Conservation (phyloP, 768 basidiomycete species). For the Sarcodon sp. region DNA sequence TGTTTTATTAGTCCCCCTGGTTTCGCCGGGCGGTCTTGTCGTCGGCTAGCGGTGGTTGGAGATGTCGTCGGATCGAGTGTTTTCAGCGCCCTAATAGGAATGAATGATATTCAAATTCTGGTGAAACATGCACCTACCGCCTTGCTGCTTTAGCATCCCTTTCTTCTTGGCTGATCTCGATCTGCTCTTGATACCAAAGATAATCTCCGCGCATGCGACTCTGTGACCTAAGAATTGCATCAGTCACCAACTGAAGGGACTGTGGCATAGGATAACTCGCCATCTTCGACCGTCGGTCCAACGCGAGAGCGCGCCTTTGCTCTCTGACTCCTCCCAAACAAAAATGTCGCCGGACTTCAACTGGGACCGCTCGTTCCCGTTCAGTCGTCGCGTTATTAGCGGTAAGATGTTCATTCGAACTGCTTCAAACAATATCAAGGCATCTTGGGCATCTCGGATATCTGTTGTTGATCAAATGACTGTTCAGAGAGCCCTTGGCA, state of each 20-base stretch:
- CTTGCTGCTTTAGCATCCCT: constrained; percentile 71
- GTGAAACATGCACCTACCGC: constrained; percentile 26
- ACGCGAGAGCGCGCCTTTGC: constrained; percentile 46
- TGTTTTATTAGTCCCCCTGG: constrained; percentile 78
- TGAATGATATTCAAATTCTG: not conserved
- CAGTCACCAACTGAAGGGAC: not conserved
- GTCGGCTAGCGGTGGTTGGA: constrained; percentile 46
- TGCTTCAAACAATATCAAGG: constrained; percentile 65
- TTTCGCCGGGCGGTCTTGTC: constrained; percentile 70
- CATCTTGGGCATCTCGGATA: constrained; percentile 69
- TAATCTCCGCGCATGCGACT: constrained; percentile 78
- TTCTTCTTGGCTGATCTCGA: constrained; percentile 70
- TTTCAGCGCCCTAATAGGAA: constrained; percentile 31
- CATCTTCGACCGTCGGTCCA: constrained; percentile 81
- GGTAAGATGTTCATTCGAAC: constrained; percentile 60
- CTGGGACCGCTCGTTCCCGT: constrained; percentile 55
- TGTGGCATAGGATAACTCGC: constrained; percentile 19
- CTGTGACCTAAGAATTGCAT: constrained; percentile 44
- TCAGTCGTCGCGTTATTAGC: constrained; percentile 58
- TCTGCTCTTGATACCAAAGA: constrained; percentile 76
- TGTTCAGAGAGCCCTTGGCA: not conserved
- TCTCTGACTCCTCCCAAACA: constrained; percentile 78
- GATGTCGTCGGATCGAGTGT: constrained; percentile 48
- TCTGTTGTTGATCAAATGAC: constrained; percentile 25
- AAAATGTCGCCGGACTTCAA: constrained; percentile 66